Conservation (phyloP, 495 filamentous ascomycete genomes). For the Xylaria longipes region DNA sequence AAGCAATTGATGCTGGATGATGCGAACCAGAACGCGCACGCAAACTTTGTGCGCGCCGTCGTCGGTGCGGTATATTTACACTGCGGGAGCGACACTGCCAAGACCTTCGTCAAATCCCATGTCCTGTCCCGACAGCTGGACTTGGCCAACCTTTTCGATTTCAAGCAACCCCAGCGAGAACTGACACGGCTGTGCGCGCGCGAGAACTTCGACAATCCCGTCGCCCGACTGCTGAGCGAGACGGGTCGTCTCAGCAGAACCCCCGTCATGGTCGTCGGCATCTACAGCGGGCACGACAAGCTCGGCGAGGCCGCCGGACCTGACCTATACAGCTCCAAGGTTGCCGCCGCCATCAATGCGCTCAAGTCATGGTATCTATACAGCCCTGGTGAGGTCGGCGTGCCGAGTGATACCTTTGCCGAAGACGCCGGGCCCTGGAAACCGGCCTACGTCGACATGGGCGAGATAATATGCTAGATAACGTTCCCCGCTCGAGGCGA, state of each 20-base stretch:
- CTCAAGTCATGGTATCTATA: constrained; percentile 97
- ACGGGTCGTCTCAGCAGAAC: constrained; percentile 81
- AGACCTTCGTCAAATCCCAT: constrained; percentile 82
- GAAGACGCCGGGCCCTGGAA: constrained; percentile 70
- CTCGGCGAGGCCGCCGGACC: constrained; percentile 83
- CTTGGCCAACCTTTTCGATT: constrained; percentile 77
- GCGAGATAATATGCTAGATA: constrained; percentile 78
- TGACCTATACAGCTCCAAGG: constrained; percentile 76
- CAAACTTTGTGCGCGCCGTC: constrained; percentile 78
- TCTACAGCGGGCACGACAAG: constrained; percentile 86
- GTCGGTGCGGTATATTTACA: constrained; percentile 87
- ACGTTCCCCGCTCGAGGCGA: constrained; percentile 32
- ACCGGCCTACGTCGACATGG: constrained; percentile 85
- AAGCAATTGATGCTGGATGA: constrained; percentile 32
- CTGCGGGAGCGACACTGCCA: constrained; percentile 69
- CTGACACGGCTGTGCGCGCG: constrained; percentile 78
- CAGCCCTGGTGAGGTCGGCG: constrained; percentile 69
- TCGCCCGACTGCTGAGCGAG: constrained; percentile 85
- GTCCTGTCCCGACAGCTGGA: constrained; percentile 81
- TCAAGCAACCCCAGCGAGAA: constrained; percentile 81
- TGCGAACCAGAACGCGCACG: constrained; percentile 45
- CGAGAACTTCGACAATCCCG: constrained; percentile 86
- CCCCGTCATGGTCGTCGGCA: constrained; percentile 94
- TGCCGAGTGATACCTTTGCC: constrained; percentile 81
- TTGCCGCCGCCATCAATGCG: constrained; percentile 78